Evolutionary conservation across 768 basidiomycete species (phyloP), one percentile per base, ranked within the genome.

Genomic region (Leucosporidium scottii): DNA sequence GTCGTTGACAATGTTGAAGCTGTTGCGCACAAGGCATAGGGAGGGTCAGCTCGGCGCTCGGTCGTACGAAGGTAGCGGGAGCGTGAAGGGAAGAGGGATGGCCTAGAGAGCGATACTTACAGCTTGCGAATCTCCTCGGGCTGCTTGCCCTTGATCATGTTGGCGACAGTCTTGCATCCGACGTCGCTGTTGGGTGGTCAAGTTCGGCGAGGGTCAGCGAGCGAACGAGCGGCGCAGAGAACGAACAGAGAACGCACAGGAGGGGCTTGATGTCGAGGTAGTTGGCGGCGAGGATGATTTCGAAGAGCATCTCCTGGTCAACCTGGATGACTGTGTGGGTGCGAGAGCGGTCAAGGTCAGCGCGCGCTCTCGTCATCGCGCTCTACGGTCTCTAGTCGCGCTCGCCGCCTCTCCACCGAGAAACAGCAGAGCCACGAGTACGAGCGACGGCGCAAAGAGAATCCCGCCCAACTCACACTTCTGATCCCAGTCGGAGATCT

Each of bases 81-180:
- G 12, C n/a, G n/a, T n/a, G 31, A 64, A 25, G 44, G 47, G 23
- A 13, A 8, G 34, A 44, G 39, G 8, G 39, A 44, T 34, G 10
- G 34, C 34, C 34, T 34, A 10, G 39, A 44, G 47, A 91, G 89
- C 72, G 93, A 93, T 84, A 96, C 94, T 83, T 93, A 97, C 62
- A 98, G 85, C 77, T 97, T 97, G 66, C 94, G 88, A 74, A 99
- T 98, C 81, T 98, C 96, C 79, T 98, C 96, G 28, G 96, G 96
- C 5, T 93, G 94, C 85, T 99, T 99, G 44, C 96, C 96, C 82
- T 99, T 98, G 85, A 99, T 98, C 96, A 98, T 99, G 84, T 98
- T 98, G 20, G 96, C 96, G 7, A 96, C 93, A 5, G 92, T 96
- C 83, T 96, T 94, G 85, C 93, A 96, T 1, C 93, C 93, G 67